These are phyloP conservation scores for Rubia peregrina DNA, from an alignment of 305 asterid species.

Conservation along the genomic window DNA sequence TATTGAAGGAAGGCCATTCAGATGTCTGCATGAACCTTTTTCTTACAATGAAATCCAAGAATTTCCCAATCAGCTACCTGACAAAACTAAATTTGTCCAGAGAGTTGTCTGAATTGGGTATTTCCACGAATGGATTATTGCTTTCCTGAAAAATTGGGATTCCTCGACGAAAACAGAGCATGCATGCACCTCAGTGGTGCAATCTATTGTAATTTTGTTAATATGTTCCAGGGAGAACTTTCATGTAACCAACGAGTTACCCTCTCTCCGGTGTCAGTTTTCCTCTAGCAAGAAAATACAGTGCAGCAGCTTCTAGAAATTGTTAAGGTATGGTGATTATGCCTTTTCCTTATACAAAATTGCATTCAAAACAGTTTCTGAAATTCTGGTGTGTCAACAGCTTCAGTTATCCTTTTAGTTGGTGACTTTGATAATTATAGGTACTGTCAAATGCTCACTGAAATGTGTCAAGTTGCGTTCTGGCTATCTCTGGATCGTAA, in stretches of 20 bases:
- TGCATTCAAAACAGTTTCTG: not conserved
- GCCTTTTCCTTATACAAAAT: not conserved
- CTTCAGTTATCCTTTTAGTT: not conserved
- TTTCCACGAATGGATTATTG: not conserved
- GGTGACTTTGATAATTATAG: not conserved
- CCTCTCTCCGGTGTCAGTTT: not conserved
- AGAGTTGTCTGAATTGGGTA: conserved; percentile 46
- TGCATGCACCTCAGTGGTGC: not conserved
- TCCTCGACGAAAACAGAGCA: not conserved
- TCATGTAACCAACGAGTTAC: not conserved
- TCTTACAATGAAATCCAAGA: conserved; percentile 55
- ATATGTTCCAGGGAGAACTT: not conserved
- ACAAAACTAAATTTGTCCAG: conserved; percentile 49
- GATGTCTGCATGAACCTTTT: conserved; percentile 59
- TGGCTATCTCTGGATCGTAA: not conserved
- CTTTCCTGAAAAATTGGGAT: not conserved
- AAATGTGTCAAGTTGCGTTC: not conserved
- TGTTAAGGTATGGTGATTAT: conserved; percentile 4
- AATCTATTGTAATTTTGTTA: not conserved
- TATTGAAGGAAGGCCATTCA: conserved; percentile 59
- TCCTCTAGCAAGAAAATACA: conserved; percentile 1
- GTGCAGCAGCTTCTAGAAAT: not conserved
- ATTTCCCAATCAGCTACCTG: conserved; percentile 43
- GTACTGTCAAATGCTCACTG: not conserved
- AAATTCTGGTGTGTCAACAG: not conserved